Base-by-base conservation (phyloP, 306 rosid genomes). In the Mucuna pruriens region DNA sequence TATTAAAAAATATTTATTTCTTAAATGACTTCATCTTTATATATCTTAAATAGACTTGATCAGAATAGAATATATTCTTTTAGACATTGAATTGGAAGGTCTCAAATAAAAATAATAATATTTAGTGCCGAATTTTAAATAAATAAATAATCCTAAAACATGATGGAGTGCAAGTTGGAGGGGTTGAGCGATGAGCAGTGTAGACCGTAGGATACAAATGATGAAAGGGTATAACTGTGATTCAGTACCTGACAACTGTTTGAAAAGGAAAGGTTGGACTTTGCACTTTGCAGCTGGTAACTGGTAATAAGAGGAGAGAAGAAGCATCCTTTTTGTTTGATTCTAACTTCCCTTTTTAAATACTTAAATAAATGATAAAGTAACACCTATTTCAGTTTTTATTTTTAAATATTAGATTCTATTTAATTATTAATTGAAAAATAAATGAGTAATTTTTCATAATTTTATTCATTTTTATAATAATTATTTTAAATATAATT, bases 211-310 rank as follows among this genome's bases (percentile, higher is more conserved):
- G 61, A 54, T 20, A 9, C 2, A 60, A 11, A 13, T 29, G 40
- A 15, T 75, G 69, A 57, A 39, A 74, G 55, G 25, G 79, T 31
- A 57, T 55, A 22, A 31, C 7, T 19, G 79, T 75, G 49, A 69
- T 61, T 74, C 39, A 12, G 55, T 7, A 39, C 17, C 36, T 46
- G 84, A 75, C 64, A 84, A 70, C 78, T 84, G 78, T 60, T 39
- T 75, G 74, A 46, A 58, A 74, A 67, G 40, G 70, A 23, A 5
- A 19, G 45, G 60, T 25, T 73, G 51, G 36, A 84, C 49, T 57
- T 73, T 73, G 45, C 75, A 52, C 68, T 39, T 78, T 67, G 82
- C 70, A 39, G 61, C 12, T 19, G 79, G 51, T 78, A 49, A 45
- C 2, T 15, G 39, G 40, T 58, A 48, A 45, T 15, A 55, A 40